Evolutionary conservation across 1,284 basidiomycete genomes (phyloP), one percentile per base, ranked within the genome.

Genomic region (Apiotrichum sp.): DNA sequence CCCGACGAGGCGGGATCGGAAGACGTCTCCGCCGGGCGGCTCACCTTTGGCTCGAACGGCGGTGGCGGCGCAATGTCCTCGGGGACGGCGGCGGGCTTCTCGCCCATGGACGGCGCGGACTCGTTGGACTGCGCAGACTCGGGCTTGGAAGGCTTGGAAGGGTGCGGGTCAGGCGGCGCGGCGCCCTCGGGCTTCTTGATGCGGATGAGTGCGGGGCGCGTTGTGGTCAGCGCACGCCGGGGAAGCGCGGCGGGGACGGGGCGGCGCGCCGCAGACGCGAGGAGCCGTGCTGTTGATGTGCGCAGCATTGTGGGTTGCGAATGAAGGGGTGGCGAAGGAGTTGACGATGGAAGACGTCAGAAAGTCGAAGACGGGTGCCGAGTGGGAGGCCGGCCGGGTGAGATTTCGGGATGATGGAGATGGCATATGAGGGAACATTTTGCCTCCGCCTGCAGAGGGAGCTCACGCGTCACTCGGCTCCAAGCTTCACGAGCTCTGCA

Each of bases 71-170:
- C 41, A 46, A 63, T 57, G 34, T 64, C 61, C 11, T 62, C 55
- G 14, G 70, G 67, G 6, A 64, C 59, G 13, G 54, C 40, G 9
- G 65, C 65, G 10, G 69, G 69, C 55, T 62, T 47, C 52, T 68
- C 64, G 7, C 68, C 64, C 3, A 68, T 62, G 4, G 68, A 65
- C 22, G 70, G 67, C 36, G 46, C 3, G 48, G 11, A 6, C 29
- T 29, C 29, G 3, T 29, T 29, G 29, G 29, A 3, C 29, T 29
- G 29, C 29, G 29, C 29, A 29, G 29, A 29, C 29, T 29, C 29
- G 29, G 29, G 29, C 29, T 29, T 29, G 29, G 29, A 29, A 29
- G 58, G 47, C 34, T 36, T 47, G n/a, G 35, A 6, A 7, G 56
- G 13, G 35, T 33, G 29, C 11, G 47, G 34, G 40, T 41, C 4